Conservation (phyloP, 2,329 filamentous ascomycete species). For the Didymella lethalis region DNA sequence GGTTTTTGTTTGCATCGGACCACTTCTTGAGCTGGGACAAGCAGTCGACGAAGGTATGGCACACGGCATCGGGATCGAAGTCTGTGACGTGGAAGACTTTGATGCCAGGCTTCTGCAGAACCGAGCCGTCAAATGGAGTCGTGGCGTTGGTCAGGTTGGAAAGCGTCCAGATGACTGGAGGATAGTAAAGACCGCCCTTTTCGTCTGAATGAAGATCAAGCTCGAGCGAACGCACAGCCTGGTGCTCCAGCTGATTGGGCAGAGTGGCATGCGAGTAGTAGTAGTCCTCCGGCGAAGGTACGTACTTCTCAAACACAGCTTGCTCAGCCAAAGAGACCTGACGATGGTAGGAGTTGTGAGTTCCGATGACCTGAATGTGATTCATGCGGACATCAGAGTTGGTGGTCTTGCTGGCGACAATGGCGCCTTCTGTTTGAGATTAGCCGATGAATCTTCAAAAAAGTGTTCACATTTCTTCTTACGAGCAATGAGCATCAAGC, state of each 20-base stretch:
- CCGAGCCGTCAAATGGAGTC: conserved; percentile 50
- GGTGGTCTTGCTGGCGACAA: conserved; percentile 20
- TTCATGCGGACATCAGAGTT: conserved; percentile 56
- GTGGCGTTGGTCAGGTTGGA: conserved; percentile 52
- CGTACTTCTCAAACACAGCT: conserved; percentile 50
- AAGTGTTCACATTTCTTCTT: background rate
- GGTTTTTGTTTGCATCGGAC: conserved; percentile 54
- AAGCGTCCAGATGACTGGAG: conserved; percentile 54
- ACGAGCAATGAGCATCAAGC: conserved; percentile 35
- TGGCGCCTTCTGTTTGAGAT: conserved; percentile 24
- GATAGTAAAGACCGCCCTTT: conserved; percentile 58
- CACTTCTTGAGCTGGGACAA: conserved; percentile 55
- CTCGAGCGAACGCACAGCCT: conserved; percentile 59
- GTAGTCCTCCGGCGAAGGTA: conserved; percentile 52
- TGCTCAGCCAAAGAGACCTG: conserved; percentile 56
- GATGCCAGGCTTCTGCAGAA: conserved; percentile 54
- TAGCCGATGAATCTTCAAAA: conserved; percentile 1
- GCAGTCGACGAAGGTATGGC: conserved; percentile 58
- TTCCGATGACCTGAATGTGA: conserved; percentile 61
- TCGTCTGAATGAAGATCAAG: conserved; percentile 61
- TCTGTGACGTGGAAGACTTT: conserved; percentile 63
- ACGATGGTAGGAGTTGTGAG: conserved; percentile 62
- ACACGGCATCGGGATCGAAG: conserved; percentile 56
- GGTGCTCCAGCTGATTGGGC: conserved; percentile 55
- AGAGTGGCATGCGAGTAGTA: conserved; percentile 60